These are phyloP conservation scores for Penicillium sp. DNA, from an alignment of 2,329 filamentous ascomycete genomes.

Conservation along the genomic window DNA sequence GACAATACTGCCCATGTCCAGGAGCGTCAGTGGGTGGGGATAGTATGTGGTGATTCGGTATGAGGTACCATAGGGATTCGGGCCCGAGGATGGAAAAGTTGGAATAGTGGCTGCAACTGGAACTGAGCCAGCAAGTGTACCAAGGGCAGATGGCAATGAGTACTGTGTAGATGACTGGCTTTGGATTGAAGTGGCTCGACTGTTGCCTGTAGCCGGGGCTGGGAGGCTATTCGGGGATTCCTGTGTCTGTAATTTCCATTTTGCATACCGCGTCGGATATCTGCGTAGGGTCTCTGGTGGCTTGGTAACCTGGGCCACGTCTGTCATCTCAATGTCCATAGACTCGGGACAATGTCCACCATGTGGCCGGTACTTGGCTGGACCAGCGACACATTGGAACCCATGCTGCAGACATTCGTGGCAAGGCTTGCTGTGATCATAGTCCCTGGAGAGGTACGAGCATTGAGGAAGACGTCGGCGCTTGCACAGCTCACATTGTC, in stretches of 20 bases:
- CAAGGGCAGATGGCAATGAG: no score
- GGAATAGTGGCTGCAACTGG: background rate
- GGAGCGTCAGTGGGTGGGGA: conserved; percentile 45
- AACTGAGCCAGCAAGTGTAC: background rate
- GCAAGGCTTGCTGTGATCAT: conserved; percentile 33
- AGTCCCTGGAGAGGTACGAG: conserved; percentile 35
- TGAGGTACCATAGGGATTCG: background rate
- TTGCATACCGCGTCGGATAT: background rate
- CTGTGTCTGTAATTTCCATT: no score
- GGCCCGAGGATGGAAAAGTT: conserved; percentile 21
- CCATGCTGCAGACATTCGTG: conserved; percentile 31
- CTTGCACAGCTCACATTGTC: conserved; percentile 38
- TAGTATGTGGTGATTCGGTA: conserved; percentile 37
- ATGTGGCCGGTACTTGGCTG: conserved; percentile 19
- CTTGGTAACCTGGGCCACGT: background rate
- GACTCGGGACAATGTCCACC: background rate
- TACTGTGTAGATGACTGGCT: background rate
- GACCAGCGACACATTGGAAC: conserved; percentile 42
- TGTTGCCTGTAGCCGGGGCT: background rate
- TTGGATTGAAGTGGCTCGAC: background rate
- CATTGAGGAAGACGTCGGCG: conserved; percentile 28
- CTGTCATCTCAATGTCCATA: conserved; percentile 10
- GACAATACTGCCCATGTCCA: conserved; percentile 26
- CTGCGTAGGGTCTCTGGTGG: background rate
- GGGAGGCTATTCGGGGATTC: background rate